Evolutionary conservation across 2,329 filamentous ascomycete species (phyloP).

Genomic region (Penicillium hesseltinei): DNA sequence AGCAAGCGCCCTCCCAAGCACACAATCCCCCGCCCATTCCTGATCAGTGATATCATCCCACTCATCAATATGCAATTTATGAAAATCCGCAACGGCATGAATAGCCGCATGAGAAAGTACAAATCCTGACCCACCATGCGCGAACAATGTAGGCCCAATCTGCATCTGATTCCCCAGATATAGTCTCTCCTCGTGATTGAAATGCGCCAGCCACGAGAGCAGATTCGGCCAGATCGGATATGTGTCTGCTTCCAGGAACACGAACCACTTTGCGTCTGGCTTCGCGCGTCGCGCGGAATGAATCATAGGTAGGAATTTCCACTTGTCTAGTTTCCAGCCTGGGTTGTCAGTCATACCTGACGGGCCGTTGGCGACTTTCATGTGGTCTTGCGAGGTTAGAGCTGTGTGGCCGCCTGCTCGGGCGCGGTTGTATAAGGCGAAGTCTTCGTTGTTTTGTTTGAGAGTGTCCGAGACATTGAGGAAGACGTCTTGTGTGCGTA

Average conservation of each 20-base stretch:
- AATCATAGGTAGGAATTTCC: conserved; percentile 56
- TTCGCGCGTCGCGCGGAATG: conserved; percentile 44
- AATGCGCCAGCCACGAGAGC: conserved; percentile 50
- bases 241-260: conserved; percentile 57
- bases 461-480: conserved; percentile 36
- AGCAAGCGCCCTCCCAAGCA: conserved; percentile 44
- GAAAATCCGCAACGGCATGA: conserved; percentile 42
- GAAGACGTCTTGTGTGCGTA: conserved; percentile 52
- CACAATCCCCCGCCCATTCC: conserved; percentile 48
- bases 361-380: conserved; percentile 31
- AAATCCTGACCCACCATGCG: conserved; percentile 52
- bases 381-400: conserved; percentile 27
- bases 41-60: conserved; percentile 44
- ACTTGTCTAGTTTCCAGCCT: conserved; percentile 53
- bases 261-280: conserved; percentile 54
- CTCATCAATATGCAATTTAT: conserved; percentile 36
- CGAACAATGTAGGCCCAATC: conserved; percentile 47
- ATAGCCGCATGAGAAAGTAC: conserved; percentile 50
- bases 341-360: conserved; percentile 40
- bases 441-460: conserved; percentile 15
- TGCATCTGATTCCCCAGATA: conserved; percentile 54
- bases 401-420: conserved; percentile 39
- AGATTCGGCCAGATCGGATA: conserved; percentile 54
- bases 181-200: conserved; percentile 44
- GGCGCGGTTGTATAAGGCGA: conserved; percentile 42